A percentile compares a stretch with the other conserved stretches of the same genome.
phyloP scores from a whole-genome alignment of 2,329 filamentous ascomycete genomes.

The Colletotrichum spinosum region DNA sequence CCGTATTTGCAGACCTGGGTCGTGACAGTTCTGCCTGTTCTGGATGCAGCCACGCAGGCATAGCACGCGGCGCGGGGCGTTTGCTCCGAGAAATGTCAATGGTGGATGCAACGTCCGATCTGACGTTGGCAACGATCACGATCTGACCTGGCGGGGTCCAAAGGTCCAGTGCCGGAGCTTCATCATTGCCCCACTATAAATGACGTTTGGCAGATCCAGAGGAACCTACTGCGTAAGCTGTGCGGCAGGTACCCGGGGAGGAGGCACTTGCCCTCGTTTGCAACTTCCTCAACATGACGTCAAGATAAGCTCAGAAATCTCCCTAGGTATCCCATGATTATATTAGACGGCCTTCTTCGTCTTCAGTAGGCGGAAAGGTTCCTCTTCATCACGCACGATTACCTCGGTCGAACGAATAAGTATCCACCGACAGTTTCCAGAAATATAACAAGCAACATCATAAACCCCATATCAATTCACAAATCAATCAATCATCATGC shows the following conservation, averaged over 20 bases:
- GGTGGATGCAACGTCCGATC: conserved; percentile 15
- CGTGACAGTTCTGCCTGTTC: neutral
- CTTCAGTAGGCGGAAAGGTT: neutral
- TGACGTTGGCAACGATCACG: conserved; percentile 1
- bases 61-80: conserved; percentile 22
- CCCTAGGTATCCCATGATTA: no score
- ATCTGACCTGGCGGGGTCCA: neutral
- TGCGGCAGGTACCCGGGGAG: conserved; percentile 12
- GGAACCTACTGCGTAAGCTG: neutral
- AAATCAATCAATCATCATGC: conserved; percentile 49
- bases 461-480: accelerated
- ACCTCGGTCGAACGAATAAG: neutral
- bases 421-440: neutral
- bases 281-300: no score
- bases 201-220: conserved; percentile 9
- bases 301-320: no score
- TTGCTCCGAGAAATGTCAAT: conserved; percentile 19
- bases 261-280: neutral
- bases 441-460: accelerated
- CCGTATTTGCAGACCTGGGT: neutral
- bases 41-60: conserved; percentile 1
- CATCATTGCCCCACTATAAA: conserved; percentile 16
- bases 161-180: neutral
- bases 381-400: neutral
- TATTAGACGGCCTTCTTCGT: neutral